Percentiles rank a stretch among this genome's conserved stretches.
Conservation (phyloP, 257 asterid genomes). For the Rauvolfia tetraphylla region DNA sequence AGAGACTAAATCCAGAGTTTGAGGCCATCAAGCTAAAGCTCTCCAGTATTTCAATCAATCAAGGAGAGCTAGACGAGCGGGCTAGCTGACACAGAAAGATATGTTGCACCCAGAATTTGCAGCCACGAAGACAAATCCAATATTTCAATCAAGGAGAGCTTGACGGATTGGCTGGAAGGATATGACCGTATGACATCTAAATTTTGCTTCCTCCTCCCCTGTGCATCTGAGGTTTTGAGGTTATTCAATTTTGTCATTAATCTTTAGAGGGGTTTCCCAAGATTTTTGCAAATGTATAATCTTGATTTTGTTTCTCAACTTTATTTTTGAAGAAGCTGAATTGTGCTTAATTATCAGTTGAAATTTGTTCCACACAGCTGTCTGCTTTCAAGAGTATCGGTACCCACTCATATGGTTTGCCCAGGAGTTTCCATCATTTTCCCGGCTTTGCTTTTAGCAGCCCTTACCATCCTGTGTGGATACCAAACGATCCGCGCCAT, state of each 20-base stretch:
- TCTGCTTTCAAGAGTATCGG: too few species aligned
- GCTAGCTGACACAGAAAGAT: conserved; percentile 69
- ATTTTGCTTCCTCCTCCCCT: neutral
- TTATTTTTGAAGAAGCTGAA: too few species aligned
- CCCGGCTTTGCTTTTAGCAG: too few species aligned
- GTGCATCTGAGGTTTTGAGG: neutral
- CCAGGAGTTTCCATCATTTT: too few species aligned
- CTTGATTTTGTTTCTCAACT: neutral
- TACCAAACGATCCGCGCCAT: too few species aligned
- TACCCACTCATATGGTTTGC: too few species aligned
- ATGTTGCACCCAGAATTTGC: conserved; percentile 48
- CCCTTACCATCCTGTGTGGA: too few species aligned
- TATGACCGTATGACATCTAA: neutral
- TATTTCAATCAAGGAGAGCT: conserved; percentile 8
- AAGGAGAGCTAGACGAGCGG: conserved; percentile 22
- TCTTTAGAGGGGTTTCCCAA: neutral
- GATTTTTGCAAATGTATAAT: neutral
- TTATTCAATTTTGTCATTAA: neutral
- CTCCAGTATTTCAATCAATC: conserved; percentile 22
- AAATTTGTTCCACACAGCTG: too few species aligned
- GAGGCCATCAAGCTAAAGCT: conserved; percentile 60
- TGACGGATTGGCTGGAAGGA: neutral
- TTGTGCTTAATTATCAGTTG: too few species aligned
- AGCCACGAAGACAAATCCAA: conserved; percentile 39
- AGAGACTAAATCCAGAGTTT: conserved; percentile 51